These are phyloP conservation scores for Micractinium conductrix DNA, from an alignment of 139 green algal genomes.

Conservation along the genomic window DNA sequence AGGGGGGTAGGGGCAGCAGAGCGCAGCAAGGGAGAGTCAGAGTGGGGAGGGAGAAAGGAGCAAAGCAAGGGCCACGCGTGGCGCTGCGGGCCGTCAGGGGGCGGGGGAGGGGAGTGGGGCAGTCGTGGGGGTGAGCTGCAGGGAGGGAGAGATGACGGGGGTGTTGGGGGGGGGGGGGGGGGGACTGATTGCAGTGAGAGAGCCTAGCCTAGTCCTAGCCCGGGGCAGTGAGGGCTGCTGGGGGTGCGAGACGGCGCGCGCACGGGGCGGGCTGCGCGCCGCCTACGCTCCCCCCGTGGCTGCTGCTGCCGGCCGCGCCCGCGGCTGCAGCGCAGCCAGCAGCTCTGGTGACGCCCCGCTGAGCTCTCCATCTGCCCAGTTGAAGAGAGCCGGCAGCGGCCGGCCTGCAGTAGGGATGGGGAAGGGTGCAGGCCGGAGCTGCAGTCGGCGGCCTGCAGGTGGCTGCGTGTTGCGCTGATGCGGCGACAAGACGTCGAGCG, in stretches of 20 bases:
- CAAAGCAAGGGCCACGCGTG: neutral
- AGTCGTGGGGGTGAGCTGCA: neutral
- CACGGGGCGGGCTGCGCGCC: neutral
- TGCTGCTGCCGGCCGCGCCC: neutral
- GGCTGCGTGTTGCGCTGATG: too few relatives aligned
- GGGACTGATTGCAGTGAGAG: conserved; percentile 1
- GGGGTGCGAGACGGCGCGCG: neutral
- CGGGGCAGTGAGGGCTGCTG: neutral
- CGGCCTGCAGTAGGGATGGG: conserved; percentile 56
- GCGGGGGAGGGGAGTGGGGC: too few relatives aligned
- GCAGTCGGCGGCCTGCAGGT: neutral
- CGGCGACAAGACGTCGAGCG: too few relatives aligned
- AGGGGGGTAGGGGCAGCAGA: neutral
- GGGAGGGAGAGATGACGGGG: neutral
- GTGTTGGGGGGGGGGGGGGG: neutral
- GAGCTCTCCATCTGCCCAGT: conserved; percentile 91
- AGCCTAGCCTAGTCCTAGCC: neutral
- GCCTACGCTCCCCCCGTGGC: neutral
- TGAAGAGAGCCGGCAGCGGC: conserved; percentile 88
- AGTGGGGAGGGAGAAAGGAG: neutral
- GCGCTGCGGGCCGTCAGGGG: neutral
- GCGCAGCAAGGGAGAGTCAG: neutral
- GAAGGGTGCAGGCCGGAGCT: neutral
- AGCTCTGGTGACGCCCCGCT: conserved; percentile 10
- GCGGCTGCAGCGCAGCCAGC: conserved; percentile 18